phyloP scores from a whole-genome alignment of 164 flowering plant genomes.

The Vitis riparia region DNA sequence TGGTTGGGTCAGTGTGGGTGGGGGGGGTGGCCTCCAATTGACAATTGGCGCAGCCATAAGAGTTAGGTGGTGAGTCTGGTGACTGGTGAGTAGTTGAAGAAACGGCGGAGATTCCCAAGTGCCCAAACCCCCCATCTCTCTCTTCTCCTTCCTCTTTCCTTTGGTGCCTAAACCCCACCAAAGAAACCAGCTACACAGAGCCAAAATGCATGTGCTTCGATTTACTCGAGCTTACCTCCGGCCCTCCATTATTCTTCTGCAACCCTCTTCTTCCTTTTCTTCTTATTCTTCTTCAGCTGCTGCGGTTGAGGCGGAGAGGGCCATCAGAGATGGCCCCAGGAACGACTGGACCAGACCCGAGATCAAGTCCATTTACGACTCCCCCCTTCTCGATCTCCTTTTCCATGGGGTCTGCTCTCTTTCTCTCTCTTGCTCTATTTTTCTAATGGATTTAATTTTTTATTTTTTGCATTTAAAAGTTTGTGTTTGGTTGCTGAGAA shows the following conservation, averaged over 20 bases:
- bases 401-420: slow-evolving; percentile 75
- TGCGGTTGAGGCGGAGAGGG: slow-evolving; percentile 70
- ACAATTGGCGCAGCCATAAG: not conserved
- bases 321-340: slow-evolving; percentile 73
- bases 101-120: not conserved
- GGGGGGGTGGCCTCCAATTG: too few relatives aligned
- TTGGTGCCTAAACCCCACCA: too few relatives aligned
- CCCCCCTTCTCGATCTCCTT: slow-evolving; percentile 94
- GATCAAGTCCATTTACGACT: slow-evolving; percentile 72
- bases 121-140: not conserved
- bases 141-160: too few relatives aligned
- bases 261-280: slow-evolving; percentile 1
- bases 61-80: not conserved
- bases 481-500: not conserved
- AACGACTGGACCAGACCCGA: slow-evolving; percentile 72
- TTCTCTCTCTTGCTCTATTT: slow-evolving; percentile 1
- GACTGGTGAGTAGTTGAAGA: not conserved
- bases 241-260: not conserved
- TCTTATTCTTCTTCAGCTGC: slow-evolving; percentile 51
- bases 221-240: slow-evolving; percentile 5
- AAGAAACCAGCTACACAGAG: too few relatives aligned
- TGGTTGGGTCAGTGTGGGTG: too few relatives aligned
- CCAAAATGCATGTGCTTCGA: not conserved
- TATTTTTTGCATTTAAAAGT: not conserved
- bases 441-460: not conserved